Evolutionary conservation across 768 basidiomycete species (phyloP).

Genomic region (Clitopilus hobsonii): DNA sequence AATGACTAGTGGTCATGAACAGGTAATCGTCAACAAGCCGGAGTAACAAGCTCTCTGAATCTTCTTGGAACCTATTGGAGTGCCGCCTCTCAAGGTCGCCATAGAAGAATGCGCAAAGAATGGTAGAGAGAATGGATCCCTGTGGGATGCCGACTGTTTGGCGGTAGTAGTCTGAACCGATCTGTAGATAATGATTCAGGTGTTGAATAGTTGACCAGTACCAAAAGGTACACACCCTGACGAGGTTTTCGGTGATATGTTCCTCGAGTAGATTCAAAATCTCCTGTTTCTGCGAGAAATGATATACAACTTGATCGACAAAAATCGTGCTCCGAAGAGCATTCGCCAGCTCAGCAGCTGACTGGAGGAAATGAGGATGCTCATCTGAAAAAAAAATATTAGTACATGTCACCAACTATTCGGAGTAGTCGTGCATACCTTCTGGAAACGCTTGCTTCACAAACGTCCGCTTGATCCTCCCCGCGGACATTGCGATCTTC

Average conservation of each 20-base stretch:
- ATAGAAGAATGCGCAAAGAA: slow-evolving; percentile 95
- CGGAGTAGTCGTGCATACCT: slow-evolving; percentile 31
- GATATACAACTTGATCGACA: slow-evolving; percentile 70
- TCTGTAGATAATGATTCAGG: slow-evolving; percentile 38
- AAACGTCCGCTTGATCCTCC: slow-evolving; percentile 53
- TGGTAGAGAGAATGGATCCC: slow-evolving; percentile 89
- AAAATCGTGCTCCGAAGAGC: slow-evolving; percentile 75
- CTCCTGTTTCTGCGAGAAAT: slow-evolving; percentile 45
- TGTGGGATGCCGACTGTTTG: slow-evolving; percentile 97
- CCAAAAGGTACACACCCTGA: slow-evolving; percentile 63
- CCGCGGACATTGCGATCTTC: slow-evolving; percentile 52
- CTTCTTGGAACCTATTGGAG: slow-evolving; percentile 47
- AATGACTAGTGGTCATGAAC: slow-evolving; percentile 66
- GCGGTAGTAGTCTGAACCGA: slow-evolving; percentile 74
- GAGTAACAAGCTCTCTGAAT: slow-evolving; percentile 46
- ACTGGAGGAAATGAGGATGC: slow-evolving; percentile 64
- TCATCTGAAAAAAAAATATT: slow-evolving; percentile 47
- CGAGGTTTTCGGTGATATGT: slow-evolving; percentile 89
- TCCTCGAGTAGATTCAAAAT: slow-evolving; percentile 76
- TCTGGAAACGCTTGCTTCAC: slow-evolving; percentile 62
- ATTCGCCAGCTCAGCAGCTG: slow-evolving; percentile 64
- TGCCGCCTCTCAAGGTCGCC: slow-evolving; percentile 73
- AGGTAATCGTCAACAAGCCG: slow-evolving; percentile 95
- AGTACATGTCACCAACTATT: background rate
- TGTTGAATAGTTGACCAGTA: too few species aligned